Evolutionary conservation across 768 basidiomycete species (phyloP).

Genomic region (Lepiota brunneoincarnata): DNA sequence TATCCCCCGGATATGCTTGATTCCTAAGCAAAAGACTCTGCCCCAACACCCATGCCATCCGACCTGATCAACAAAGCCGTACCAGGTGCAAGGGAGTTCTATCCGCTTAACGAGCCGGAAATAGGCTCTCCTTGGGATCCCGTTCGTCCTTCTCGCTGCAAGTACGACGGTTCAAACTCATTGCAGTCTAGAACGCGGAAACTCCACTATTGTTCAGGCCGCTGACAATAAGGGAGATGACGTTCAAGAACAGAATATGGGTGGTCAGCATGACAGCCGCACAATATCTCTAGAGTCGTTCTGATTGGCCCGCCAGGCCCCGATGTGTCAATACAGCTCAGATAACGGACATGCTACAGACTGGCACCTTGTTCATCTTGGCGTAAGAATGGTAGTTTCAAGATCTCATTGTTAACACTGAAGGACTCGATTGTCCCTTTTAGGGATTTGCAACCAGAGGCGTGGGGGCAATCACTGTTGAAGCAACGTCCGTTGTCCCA

Average conservation of each 20-base stretch:
- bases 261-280: conserved; percentile 40
- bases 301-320: conserved; percentile 39
- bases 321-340: conserved; percentile 83
- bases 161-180: neutral
- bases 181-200: conserved; percentile 36
- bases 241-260: conserved; percentile 76
- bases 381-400: conserved; percentile 39
- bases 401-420: neutral
- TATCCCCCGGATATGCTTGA: neutral
- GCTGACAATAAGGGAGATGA: conserved; percentile 53
- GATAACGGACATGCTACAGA: conserved; percentile 76
- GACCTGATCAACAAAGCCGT: conserved; percentile 41
- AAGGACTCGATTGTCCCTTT: neutral
- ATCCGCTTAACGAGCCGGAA: conserved; percentile 56
- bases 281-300: neutral
- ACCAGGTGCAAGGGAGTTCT: conserved; percentile 50
- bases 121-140: conserved; percentile 38
- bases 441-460: conserved; percentile 70
- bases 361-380: conserved; percentile 82
- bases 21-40: neutral
- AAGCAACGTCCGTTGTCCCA: conserved; percentile 72
- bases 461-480: conserved; percentile 65
- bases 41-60: conserved; percentile 14
- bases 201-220: conserved; percentile 65
- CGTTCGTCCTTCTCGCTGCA: conserved; percentile 10